phyloP scores from a whole-genome alignment of 805 yeast genomes.

The Candida vaughaniae region DNA sequence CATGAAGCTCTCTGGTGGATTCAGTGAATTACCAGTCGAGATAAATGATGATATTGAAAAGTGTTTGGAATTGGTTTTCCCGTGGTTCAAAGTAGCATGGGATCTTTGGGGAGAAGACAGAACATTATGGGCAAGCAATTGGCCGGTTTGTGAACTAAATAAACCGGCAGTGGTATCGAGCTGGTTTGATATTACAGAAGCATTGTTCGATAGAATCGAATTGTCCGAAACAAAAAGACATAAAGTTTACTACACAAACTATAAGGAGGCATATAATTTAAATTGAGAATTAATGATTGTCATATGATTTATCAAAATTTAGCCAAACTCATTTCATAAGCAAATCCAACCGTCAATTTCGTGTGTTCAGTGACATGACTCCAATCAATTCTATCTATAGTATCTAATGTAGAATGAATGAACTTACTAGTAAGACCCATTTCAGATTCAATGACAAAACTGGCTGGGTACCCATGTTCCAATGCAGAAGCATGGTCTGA shows the following conservation, averaged over 20 bases:
- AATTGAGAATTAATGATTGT: neutral
- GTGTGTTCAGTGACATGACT: slow-evolving; percentile 80
- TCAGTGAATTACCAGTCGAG: slow-evolving; percentile 33
- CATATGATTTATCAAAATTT: slow-evolving; percentile 11
- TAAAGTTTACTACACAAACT: slow-evolving; percentile 19
- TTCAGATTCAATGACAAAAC: slow-evolving; percentile 78
- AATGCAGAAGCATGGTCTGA: slow-evolving; percentile 89
- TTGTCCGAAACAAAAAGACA: slow-evolving; percentile 10
- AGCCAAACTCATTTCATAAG: slow-evolving; percentile 62
- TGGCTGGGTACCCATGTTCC: slow-evolving; percentile 79
- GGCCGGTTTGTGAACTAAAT: slow-evolving; percentile 41
- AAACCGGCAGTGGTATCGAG: slow-evolving; percentile 14
- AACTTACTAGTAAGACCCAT: slow-evolving; percentile 62
- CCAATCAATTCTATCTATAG: slow-evolving; percentile 75
- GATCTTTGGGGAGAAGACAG: slow-evolving; percentile 29
- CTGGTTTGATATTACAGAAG: slow-evolving; percentile 23
- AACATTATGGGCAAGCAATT: slow-evolving; percentile 44
- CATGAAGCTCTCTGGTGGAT: slow-evolving; percentile 43
- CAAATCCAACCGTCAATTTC: slow-evolving; percentile 71
- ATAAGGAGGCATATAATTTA: slow-evolving; percentile 19
- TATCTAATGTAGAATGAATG: slow-evolving; percentile 78
- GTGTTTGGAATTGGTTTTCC: slow-evolving; percentile 20
- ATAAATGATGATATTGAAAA: slow-evolving; percentile 12
- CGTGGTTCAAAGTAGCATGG: slow-evolving; percentile 30
- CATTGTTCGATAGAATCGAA: slow-evolving; percentile 15